Base-by-base conservation (phyloP, 768 basidiomycete genomes). In the Roridomyces roridus region DNA sequence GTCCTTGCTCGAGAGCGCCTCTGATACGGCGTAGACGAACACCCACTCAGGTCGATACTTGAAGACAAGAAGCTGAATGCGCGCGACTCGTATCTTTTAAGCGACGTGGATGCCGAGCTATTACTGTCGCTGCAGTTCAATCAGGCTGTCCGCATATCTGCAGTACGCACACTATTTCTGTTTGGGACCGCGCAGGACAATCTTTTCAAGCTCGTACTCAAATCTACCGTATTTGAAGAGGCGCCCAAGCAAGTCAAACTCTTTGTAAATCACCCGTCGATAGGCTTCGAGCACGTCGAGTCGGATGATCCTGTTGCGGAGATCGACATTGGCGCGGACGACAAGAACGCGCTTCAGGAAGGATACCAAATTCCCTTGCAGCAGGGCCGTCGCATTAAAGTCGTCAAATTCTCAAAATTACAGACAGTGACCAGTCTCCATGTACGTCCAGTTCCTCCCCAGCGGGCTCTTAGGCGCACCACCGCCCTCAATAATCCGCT, bases 41-140 rank as follows among this genome's bases (percentile, higher is more conserved):
- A 89, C 67, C 74, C 78, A 31, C 66, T 91, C 42, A 78, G 80
- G 59, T 74, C 79, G 21, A 80, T 91, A 52, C 59, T 89, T 15
- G 59, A 66, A 0, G 21, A 45, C 36, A 85, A 77, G 62, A 67
- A 69, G 14, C 70, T 66, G 49, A 88, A 88, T 69, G 2, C 64
- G 74, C 25, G 36, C 51, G 18, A 72, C 71, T 34, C 31, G 31
- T 34, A 80, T 69, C 77, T 91, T 51, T 74, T 82, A 57, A 89
- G 87, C 64, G 88, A 91, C 66, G 83, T 80, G 2, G 90, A 92
- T 60, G 90, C 87, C 61, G 86, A 92, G 68, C 77, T 92, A 7
- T 72, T 92, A 23, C 55, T 92, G 79, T 92, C 50, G 77, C 80
- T n/a, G 88, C 89, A 88, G 88, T 90, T 90, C 74, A 86, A 88